Conservation (phyloP, 2,329 filamentous ascomycete species). For the Talaromyces sp. region DNA sequence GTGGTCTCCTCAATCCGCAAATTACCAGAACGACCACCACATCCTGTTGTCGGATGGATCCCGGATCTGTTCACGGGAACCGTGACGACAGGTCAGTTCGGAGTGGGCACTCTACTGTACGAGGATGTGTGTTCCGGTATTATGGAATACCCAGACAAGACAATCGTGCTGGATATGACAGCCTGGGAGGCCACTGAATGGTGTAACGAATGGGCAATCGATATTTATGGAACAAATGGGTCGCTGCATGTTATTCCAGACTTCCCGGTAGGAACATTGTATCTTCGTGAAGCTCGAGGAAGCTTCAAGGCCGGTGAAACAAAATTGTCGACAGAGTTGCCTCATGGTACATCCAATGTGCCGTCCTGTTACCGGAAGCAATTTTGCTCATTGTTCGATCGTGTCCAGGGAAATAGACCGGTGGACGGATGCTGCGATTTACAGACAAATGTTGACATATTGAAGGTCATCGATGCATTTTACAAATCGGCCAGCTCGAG, state of each 20-base stretch:
- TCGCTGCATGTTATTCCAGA: slow-evolving; percentile 21
- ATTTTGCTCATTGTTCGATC: slow-evolving; percentile 19
- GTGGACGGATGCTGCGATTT: slow-evolving; percentile 20
- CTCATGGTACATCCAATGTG: slow-evolving; percentile 21
- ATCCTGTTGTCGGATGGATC: slow-evolving; percentile 20
- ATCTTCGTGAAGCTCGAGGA: slow-evolving; percentile 19
- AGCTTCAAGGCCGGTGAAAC: slow-evolving; percentile 21
- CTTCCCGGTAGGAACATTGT: slow-evolving; percentile 20
- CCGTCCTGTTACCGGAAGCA: slow-evolving; percentile 21
- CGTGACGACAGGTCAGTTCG: slow-evolving; percentile 16
- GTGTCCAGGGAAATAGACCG: slow-evolving; percentile 16
- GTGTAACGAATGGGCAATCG: slow-evolving; percentile 23
- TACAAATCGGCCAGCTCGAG: slow-evolving; percentile 21
- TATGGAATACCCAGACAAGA: slow-evolving; percentile 22
- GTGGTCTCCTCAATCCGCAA: slow-evolving; percentile 22
- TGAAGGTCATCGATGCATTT: slow-evolving; percentile 22
- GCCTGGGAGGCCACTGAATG: slow-evolving; percentile 23
- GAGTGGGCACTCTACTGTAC: slow-evolving; percentile 21
- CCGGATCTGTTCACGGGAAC: slow-evolving; percentile 20
- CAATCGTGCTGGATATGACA: slow-evolving; percentile 21
- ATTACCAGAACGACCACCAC: slow-evolving; percentile 18
- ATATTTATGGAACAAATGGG: slow-evolving; percentile 22
- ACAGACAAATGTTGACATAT: slow-evolving; percentile 19
- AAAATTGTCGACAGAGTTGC: slow-evolving; percentile 20
- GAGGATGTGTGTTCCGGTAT: slow-evolving; percentile 23